Percentiles rank a stretch among this genome's conserved stretches.
phyloP scores from a whole-genome alignment of 345 rosid species.

The Eutrema heterophyllum region DNA sequence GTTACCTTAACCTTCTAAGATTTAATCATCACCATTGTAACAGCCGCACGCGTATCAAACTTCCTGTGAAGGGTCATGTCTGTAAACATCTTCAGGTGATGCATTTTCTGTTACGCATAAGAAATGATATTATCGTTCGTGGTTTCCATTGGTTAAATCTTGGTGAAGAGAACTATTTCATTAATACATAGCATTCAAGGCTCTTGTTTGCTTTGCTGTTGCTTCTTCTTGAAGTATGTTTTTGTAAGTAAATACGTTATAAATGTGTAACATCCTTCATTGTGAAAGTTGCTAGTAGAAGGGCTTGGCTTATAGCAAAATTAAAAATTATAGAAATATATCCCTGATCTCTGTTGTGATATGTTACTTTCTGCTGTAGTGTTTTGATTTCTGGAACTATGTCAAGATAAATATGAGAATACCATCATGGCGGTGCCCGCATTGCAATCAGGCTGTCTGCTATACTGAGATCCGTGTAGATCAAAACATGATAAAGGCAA shows the following conservation, averaged over 20 bases:
- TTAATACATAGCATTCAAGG: background rate
- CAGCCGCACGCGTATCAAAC: constrained; percentile 67
- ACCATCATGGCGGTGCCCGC: constrained; percentile 98
- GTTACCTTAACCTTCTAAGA: background rate
- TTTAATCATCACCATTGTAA: constrained; percentile 5
- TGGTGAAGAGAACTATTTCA: background rate
- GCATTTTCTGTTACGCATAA: constrained; percentile 3
- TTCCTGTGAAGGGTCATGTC: constrained; percentile 76
- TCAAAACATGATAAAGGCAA: constrained; percentile 80
- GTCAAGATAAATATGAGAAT: constrained; percentile 60
- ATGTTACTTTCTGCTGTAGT: constrained; percentile 40
- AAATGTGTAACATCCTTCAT: background rate
- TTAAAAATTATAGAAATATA: background rate
- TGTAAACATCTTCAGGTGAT: constrained; percentile 93
- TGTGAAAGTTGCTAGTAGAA: background rate
- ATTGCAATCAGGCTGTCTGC: constrained; percentile 73
- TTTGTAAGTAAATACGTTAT: background rate
- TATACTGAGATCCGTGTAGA: constrained; percentile 69
- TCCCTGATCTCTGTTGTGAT: background rate
- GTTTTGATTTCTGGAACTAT: constrained; percentile 82
- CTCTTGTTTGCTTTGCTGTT: constrained; percentile 1
- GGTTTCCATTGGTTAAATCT: background rate
- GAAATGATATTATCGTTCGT: background rate
- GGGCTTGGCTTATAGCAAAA: background rate
- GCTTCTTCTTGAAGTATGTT: background rate